Base-by-base conservation (phyloP, 441 rosid species). In the Bocquillonia castaneifolia region DNA sequence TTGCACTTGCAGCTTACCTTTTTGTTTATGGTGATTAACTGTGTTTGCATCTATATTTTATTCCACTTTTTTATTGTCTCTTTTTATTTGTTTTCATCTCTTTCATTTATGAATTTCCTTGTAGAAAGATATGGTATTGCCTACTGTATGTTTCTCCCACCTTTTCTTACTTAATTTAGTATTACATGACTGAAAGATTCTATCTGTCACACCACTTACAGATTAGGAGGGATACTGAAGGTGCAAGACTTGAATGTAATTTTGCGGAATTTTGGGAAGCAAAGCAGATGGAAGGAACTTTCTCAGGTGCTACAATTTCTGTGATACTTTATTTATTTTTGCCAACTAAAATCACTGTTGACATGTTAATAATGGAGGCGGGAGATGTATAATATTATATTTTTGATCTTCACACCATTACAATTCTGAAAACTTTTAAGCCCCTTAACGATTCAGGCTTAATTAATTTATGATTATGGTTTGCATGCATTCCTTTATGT, bases 241-340 rank as follows among this genome's bases (percentile, higher is more conserved):
- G 96, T 83, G 26, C 97, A 86, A 78, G 98, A 91, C 73, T 76
- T 89, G 78, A 91, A 93, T 80, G 87, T 76, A 57, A 81, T 93
- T 70, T 70, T 93, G 63, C 76, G 96, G 50, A 78, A 83, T 78
- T 83, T 91, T 4, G 98, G 98, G 70, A 79, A 78, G 67, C 78
- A 81, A 45, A 85, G 81, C 53, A 76, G 86, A 78, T 88, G 84
- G 88, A 73, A 81, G 50, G 90, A 89, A 81, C 82, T 93, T 70
- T 81, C 83, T 50, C 80, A 89, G 98, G 98, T 91, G n/a, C 29
- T 51, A 56, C 45, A 6, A 45, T 63, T 47, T 67, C 17, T 70
- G 37, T 54, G 44, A 17, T 42, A 39, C 47, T 66, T 53, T 25
- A 23, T n/a, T 67, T 56, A 18, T 22, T 26, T 63, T 66, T 60